Evolutionary conservation across 2,329 filamentous ascomycete species (phyloP).

Genomic region (Aspergillus viridinutans): DNA sequence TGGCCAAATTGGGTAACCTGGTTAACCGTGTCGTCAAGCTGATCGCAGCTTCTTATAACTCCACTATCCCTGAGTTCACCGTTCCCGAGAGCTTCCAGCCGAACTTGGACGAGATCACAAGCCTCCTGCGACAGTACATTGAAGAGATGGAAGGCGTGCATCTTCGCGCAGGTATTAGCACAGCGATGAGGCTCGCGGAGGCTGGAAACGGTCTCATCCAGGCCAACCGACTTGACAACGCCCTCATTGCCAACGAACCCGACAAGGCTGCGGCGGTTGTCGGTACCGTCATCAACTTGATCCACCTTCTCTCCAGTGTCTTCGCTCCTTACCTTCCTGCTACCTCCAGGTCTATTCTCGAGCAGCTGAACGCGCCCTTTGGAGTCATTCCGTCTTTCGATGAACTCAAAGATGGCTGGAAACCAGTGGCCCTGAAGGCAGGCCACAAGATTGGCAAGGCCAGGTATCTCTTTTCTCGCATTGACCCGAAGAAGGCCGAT

Average conservation of each 20-base stretch:
- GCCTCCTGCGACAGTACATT: constrained; percentile 52
- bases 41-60: constrained; percentile 64
- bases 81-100: constrained; percentile 39
- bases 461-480: constrained; percentile 75
- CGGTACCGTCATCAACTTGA: constrained; percentile 76
- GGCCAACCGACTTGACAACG: constrained; percentile 59
- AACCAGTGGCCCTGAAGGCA: constrained; percentile 54
- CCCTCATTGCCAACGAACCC: constrained; percentile 56
- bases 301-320: constrained; percentile 74
- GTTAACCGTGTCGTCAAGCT: constrained; percentile 73
- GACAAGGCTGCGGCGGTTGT: constrained; percentile 60
- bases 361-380: constrained; percentile 64
- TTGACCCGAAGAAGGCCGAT: constrained; percentile 74
- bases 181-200: constrained; percentile 55
- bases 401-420: constrained; percentile 57
- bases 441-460: constrained; percentile 80
- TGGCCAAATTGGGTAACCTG: constrained; percentile 68
- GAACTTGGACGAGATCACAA: constrained; percentile 46
- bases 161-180: constrained; percentile 52
- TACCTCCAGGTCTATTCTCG: constrained; percentile 69
- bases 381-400: constrained; percentile 56
- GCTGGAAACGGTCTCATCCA: constrained; percentile 59
- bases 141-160: constrained; percentile 58
- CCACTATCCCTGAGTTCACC: constrained; percentile 41
- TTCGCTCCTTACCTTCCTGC: constrained; percentile 80